A percentile compares a stretch with the other conserved stretches of the same genome.
Evolutionary conservation across 2,329 filamentous ascomycete species (phyloP).

Genomic region (Cytospora piceae): DNA sequence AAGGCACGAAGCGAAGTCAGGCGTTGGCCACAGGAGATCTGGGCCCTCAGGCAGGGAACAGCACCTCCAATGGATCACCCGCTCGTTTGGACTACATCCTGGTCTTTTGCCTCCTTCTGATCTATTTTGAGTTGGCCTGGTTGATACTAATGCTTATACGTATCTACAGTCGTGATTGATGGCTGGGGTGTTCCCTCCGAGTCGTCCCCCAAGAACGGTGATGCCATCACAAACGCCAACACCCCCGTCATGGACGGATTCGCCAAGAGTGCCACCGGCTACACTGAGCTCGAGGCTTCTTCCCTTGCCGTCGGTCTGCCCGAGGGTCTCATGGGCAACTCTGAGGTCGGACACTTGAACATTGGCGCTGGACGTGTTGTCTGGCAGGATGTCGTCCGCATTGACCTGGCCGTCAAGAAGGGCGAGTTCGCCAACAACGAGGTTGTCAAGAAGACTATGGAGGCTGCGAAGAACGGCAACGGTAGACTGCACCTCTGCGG

Average conservation of each 20-base stretch:
- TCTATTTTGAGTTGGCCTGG: conserved; percentile 62
- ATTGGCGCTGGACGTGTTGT: conserved; percentile 97
- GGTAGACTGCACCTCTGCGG: conserved; percentile 91
- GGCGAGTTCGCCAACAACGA: conserved; percentile 75
- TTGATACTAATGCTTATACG: conserved; percentile 61
- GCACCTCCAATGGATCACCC: background rate
- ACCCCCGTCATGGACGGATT: conserved; percentile 96
- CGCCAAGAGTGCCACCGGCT: conserved; percentile 79
- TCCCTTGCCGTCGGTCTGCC: conserved; percentile 94
- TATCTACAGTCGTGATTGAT: conserved; percentile 87
- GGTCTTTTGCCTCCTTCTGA: conserved; percentile 54
- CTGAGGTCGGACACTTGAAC: conserved; percentile 97
- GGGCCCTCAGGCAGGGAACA: background rate
- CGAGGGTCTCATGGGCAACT: conserved; percentile 98
- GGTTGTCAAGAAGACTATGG: conserved; percentile 77
- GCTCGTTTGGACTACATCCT: conserved; percentile 45
- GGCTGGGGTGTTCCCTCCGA: conserved; percentile 91
- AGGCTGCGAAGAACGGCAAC: conserved; percentile 81
- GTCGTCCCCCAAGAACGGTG: conserved; percentile 81
- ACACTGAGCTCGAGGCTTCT: conserved; percentile 91
- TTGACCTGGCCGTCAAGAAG: conserved; percentile 90
- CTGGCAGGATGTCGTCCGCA: conserved; percentile 97
- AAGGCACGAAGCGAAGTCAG: conserved; percentile 4
- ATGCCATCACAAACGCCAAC: conserved; percentile 91
- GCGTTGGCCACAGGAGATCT: background rate